Base-by-base conservation (phyloP, 176 grass and related monocot genomes). In the Bonia amplexicaulis region DNA sequence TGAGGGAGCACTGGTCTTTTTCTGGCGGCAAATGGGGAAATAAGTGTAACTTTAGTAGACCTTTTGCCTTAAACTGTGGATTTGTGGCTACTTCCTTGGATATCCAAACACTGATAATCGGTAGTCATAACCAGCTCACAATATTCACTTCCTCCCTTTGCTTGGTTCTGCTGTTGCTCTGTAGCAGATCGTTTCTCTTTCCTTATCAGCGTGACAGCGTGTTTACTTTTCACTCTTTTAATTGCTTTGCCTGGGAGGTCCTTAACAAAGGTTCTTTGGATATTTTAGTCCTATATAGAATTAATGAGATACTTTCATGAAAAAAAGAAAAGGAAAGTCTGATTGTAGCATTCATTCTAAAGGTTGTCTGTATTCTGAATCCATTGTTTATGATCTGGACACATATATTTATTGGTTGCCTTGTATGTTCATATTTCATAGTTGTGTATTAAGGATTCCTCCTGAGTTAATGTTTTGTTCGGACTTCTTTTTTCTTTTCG, bases 271-370 rank as follows among this genome's bases (percentile, higher is more conserved):
- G 74, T 60, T 77, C 12, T 15, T 26, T 26, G 7, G n/a, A 77
- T 77, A 44, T 60, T 42, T 15, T 77, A 60, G 22, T 60, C 69
- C 23, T 47, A 39, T 41, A 9, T 77, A 60, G 7, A 77, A 69
- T 69, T 53, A 42, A 14, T 57, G 66, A 57, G 33, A 57, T 70
- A 69, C 65, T 81, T 60, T 69, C 66, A 42, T 81, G 33, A 81
- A 81, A 10, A 81, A 51, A 42, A 42, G 47, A 53, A 80, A 51
- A 9, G 48, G 48, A 39, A 62, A 67, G n/a, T 27, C 9, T 10
- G 1, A 40, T 69, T 55, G 1, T 19, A 14, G n/a, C 7, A 29
- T 67, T 27, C 49, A 44, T 57, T 44, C 66, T 81, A 70, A 44
- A 27, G 12, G 10, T 45, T 82, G 14, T 82, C 39, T 45, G 16